Conservation (phyloP, 1,139 yeast genomes). For the Magnusiomyces ingens region DNA sequence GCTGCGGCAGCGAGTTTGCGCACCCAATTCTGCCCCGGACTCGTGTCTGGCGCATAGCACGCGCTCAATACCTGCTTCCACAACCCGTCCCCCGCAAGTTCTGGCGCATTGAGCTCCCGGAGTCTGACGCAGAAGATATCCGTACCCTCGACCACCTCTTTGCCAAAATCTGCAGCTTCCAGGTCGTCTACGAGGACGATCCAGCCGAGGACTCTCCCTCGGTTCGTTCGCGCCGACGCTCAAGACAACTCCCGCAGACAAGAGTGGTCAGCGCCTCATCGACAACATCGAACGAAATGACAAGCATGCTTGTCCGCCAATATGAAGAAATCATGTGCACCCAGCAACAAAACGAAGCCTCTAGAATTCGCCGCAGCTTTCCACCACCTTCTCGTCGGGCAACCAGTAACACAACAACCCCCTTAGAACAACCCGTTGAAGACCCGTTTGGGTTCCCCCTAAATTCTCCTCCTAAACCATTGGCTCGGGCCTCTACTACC, state of each 20-base stretch:
- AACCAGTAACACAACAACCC: too few species aligned
- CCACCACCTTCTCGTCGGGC: too few species aligned
- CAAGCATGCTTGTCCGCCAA: too few species aligned
- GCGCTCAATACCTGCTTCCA: slow-evolving; percentile 54
- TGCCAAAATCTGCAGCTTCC: slow-evolving; percentile 1
- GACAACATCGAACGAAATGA: too few species aligned
- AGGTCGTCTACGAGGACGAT: slow-evolving; percentile 1
- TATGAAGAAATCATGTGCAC: too few species aligned
- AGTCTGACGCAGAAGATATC: neutral
- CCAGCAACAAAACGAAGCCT: too few species aligned
- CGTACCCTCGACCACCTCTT: slow-evolving; percentile 1
- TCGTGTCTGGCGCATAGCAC: slow-evolving; percentile 48
- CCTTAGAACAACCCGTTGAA: neutral
- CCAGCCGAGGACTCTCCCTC: neutral
- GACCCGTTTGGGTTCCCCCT: slow-evolving; percentile 5
- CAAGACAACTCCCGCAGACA: too few species aligned
- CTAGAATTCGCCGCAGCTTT: too few species aligned
- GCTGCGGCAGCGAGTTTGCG: slow-evolving; percentile 47
- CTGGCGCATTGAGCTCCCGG: slow-evolving; percentile 51
- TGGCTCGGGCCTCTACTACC: neutral
- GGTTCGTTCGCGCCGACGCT: too few species aligned
- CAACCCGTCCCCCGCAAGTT: slow-evolving; percentile 65
- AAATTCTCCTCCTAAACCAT: neutral
- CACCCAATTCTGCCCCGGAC: slow-evolving; percentile 62
- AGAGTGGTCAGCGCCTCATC: too few species aligned